A percentile compares a stretch with the other conserved stretches of the same genome.
Conservation (phyloP, 352 stramenopile genomes). For the Phytopythium vexans region DNA sequence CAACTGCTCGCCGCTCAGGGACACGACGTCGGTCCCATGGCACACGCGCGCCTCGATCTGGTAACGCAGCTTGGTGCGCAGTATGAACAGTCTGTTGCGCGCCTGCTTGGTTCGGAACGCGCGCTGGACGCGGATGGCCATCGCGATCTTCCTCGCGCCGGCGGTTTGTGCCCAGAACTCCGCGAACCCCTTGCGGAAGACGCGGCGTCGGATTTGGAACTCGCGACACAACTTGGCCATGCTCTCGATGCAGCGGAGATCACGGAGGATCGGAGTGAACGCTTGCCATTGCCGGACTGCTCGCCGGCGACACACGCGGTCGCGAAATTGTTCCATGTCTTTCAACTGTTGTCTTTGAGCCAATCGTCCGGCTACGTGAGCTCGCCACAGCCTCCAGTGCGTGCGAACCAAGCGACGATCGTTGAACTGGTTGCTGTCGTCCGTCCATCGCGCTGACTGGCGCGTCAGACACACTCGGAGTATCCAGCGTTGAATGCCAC, state of each 20-base stretch:
- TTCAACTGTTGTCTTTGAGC: background rate
- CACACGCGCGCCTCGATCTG: slow-evolving; percentile 20
- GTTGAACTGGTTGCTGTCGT: slow-evolving; percentile 1
- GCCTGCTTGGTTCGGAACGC: slow-evolving; percentile 21
- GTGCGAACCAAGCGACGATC: background rate
- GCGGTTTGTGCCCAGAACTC: slow-evolving; percentile 33
- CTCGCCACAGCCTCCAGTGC: slow-evolving; percentile 13
- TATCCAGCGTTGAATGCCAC: slow-evolving; percentile 9
- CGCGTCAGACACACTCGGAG: slow-evolving; percentile 7
- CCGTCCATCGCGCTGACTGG: slow-evolving; percentile 2
- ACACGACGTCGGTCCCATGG: slow-evolving; percentile 12
- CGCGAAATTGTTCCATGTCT: slow-evolving; percentile 16
- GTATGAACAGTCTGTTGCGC: slow-evolving; percentile 21
- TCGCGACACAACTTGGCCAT: slow-evolving; percentile 16
- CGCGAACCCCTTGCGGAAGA: slow-evolving; percentile 22
- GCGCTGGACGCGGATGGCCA: slow-evolving; percentile 34
- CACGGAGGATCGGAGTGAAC: slow-evolving; percentile 19
- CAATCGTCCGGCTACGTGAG: slow-evolving; percentile 14
- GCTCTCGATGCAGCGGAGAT: slow-evolving; percentile 15
- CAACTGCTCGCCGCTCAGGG: slow-evolving; percentile 12
- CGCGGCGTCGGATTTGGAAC: slow-evolving; percentile 10
- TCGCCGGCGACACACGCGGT: background rate
- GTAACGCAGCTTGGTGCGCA: slow-evolving; percentile 34
- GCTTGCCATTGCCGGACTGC: slow-evolving; percentile 12
- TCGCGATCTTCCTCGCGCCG: slow-evolving; percentile 17